Conservation (phyloP, 306 rosid species). For the Aeschynomene evenia region DNA sequence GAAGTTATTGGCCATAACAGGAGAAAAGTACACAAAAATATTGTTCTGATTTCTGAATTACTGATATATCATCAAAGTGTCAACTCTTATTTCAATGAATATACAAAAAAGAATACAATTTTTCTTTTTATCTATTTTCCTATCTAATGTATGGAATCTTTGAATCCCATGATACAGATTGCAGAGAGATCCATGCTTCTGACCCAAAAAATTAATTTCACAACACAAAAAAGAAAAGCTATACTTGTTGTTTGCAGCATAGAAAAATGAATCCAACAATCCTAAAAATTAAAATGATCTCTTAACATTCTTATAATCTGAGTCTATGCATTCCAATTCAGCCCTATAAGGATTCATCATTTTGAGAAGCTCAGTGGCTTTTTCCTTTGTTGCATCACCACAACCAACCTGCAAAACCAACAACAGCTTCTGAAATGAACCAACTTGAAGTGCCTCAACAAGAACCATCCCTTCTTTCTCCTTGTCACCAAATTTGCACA, state of each 20-base stretch:
- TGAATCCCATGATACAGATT: constrained; percentile 22
- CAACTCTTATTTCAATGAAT: not conserved
- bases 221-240: not conserved
- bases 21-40: not conserved
- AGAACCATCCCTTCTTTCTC: constrained; percentile 43
- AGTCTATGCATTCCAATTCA: constrained; percentile 69
- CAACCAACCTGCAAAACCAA: constrained; percentile 66
- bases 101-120: constrained; percentile 37
- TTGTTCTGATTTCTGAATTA: too few species aligned
- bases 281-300: constrained; percentile 50
- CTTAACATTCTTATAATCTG: constrained; percentile 67
- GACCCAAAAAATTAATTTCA: not conserved
- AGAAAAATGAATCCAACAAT: not conserved
- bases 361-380: constrained; percentile 65
- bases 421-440: constrained; percentile 73
- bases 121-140: not conserved
- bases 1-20: not conserved
- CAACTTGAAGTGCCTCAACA: constrained; percentile 72
- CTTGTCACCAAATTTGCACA: constrained; percentile 43
- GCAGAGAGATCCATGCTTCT: not conserved
- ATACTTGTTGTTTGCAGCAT: not conserved
- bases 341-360: constrained; percentile 64
- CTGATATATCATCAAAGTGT: not conserved
- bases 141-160: constrained; percentile 7
- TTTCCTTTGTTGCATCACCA: constrained; percentile 57